These are phyloP conservation scores for Dendrocalamus sinicus DNA, from an alignment of 176 grass and related monocot genomes.

Conservation along the genomic window DNA sequence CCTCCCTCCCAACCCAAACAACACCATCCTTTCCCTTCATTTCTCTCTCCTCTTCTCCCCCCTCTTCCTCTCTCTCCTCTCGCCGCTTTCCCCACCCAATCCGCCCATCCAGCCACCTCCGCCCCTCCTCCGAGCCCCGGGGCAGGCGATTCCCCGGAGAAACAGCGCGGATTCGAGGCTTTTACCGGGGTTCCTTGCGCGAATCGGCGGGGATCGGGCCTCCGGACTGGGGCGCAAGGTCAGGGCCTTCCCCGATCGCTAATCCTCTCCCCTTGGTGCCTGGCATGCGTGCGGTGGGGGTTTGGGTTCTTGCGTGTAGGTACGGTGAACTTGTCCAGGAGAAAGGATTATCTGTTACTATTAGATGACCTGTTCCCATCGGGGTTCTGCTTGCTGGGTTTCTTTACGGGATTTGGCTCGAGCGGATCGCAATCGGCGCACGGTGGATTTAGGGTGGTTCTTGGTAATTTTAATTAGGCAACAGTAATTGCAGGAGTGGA, in stretches of 20 bases:
- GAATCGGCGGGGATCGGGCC: slow-evolving; percentile 35
- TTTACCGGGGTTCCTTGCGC: neutral
- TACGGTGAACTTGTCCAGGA: neutral
- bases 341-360: neutral
- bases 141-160: slow-evolving; percentile 25
- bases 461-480: slow-evolving; percentile 1
- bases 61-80: neutral
- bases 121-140: neutral
- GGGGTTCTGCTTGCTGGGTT: neutral
- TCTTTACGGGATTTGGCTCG: neutral
- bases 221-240: slow-evolving; percentile 11
- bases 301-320: neutral
- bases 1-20: slow-evolving; percentile 35
- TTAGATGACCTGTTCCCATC: slow-evolving; percentile 30
- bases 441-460: neutral
- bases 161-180: neutral
- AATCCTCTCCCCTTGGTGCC: neutral
- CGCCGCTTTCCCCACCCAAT: slow-evolving; percentile 44
- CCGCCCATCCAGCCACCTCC: neutral
- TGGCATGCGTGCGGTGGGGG: neutral
- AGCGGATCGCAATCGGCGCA: neutral
- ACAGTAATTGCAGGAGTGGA: neutral
- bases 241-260: slow-evolving; percentile 33
- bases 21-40: neutral
- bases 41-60: neutral